Evolutionary conservation across 192 early-diverging fungal species (phyloP).

Genomic region (Globomyces pollinis-pini): DNA sequence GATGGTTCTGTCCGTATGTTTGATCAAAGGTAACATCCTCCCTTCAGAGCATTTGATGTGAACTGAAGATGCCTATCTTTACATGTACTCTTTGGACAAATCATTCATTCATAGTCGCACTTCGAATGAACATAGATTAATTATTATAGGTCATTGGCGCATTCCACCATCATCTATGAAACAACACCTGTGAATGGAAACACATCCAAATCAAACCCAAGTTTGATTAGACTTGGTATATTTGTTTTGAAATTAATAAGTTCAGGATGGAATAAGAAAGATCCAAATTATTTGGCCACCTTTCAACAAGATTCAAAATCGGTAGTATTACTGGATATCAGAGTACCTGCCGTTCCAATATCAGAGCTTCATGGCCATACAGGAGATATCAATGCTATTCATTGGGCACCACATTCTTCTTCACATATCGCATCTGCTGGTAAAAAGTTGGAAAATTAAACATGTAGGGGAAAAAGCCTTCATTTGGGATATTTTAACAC

Average conservation of each 20-base stretch:
- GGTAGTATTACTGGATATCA: constrained; percentile 87
- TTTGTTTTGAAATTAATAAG: too few relatives aligned
- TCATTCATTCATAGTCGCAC: neutral
- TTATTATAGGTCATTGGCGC: constrained; percentile 90
- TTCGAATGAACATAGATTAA: neutral
- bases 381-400: constrained; percentile 69
- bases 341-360: constrained; percentile 81
- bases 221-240: too few relatives aligned
- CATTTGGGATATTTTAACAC: constrained; percentile 83
- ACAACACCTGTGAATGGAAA: constrained; percentile 48
- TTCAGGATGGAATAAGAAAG: constrained; percentile 81
- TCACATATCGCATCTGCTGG: constrained; percentile 81
- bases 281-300: constrained; percentile 85
- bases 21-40: constrained; percentile 63
- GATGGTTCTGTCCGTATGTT: constrained; percentile 97
- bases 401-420: constrained; percentile 79
- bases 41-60: too few relatives aligned
- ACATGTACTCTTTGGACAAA: too few relatives aligned
- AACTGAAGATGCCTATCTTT: too few relatives aligned
- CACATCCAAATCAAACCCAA: too few relatives aligned
- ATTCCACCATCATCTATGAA: constrained; percentile 98
- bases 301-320: constrained; percentile 75
- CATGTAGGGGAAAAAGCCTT: constrained; percentile 86
- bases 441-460: constrained; percentile 21
- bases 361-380: constrained; percentile 73